Evolutionary conservation across 192 early-diverging fungal species (phyloP).

Genomic region (Entophlyctis luteolus): DNA sequence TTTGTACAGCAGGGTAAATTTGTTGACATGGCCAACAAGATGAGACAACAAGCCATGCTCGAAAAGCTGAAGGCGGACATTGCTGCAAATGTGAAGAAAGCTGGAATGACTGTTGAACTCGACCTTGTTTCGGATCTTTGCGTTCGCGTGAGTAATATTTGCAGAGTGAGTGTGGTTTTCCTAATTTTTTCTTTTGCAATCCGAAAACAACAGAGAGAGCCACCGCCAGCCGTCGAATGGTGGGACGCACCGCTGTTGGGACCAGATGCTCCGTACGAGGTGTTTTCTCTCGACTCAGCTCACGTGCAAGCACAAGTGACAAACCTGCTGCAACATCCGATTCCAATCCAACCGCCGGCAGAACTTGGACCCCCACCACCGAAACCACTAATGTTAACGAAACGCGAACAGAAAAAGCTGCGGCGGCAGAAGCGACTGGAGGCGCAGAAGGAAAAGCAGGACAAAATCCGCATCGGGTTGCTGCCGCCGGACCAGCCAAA

Average conservation of each 20-base stretch:
- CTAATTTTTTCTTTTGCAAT: slow-evolving; percentile 15
- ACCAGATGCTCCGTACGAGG: slow-evolving; percentile 66
- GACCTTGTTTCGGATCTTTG: slow-evolving; percentile 67
- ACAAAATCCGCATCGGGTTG: slow-evolving; percentile 89
- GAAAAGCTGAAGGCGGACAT: slow-evolving; percentile 72
- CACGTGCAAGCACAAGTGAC: slow-evolving; percentile 58
- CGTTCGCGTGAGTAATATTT: slow-evolving; percentile 49
- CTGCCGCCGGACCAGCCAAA: slow-evolving; percentile 88
- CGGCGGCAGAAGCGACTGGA: slow-evolving; percentile 83
- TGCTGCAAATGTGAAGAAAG: slow-evolving; percentile 64
- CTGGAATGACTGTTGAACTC: slow-evolving; percentile 70
- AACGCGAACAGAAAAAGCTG: slow-evolving; percentile 88
- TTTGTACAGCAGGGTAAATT: slow-evolving; percentile 83
- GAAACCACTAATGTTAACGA: slow-evolving; percentile 75
- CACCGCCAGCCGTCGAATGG: slow-evolving; percentile 87
- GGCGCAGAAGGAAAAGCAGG: slow-evolving; percentile 84
- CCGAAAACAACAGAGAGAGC: slow-evolving; percentile 61
- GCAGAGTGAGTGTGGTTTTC: not conserved
- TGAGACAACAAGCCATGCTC: slow-evolving; percentile 65
- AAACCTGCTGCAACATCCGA: slow-evolving; percentile 78
- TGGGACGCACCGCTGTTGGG: slow-evolving; percentile 87
- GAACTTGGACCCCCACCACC: slow-evolving; percentile 55
- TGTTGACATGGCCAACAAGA: slow-evolving; percentile 75
- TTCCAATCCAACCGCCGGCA: slow-evolving; percentile 74
- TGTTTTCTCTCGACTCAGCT: slow-evolving; percentile 36